phyloP scores from a whole-genome alignment of 148 eudicot species.

The Suaeda aralocaspica region DNA sequence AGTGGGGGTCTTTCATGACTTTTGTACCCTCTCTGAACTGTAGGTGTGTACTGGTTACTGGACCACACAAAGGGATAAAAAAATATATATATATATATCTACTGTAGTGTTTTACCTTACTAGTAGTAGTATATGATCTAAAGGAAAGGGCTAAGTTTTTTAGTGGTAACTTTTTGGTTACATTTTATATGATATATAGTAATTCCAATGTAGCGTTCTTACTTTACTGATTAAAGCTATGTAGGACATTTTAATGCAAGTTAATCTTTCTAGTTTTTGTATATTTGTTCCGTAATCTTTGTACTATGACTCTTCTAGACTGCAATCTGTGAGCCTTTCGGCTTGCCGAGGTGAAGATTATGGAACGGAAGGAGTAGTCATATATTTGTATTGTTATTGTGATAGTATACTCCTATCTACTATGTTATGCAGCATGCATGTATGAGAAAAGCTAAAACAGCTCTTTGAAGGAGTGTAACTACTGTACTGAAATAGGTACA shows the following conservation, averaged over 20 bases:
- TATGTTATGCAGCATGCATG: constrained; percentile 10
- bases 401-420: constrained; percentile 18
- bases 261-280: neutral
- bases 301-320: too few relatives aligned
- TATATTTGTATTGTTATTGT: neutral
- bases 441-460: constrained; percentile 16
- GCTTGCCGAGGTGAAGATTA: neutral
- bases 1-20: constrained; percentile 50
- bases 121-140: constrained; percentile 19
- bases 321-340: too few relatives aligned
- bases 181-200: constrained; percentile 14
- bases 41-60: constrained; percentile 63
- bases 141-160: constrained; percentile 22
- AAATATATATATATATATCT: too few relatives aligned
- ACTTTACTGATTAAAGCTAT: too few relatives aligned
- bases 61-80: constrained; percentile 62
- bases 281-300: neutral
- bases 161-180: constrained; percentile 33
- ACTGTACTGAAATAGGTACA: constrained; percentile 22
- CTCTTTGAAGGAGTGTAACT: constrained; percentile 8
- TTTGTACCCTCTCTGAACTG: constrained; percentile 67
- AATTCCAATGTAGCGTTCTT: neutral
- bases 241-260: too few relatives aligned
- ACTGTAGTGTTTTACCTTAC: constrained; percentile 9
- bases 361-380: too few relatives aligned